Evolutionary conservation across 2,329 filamentous ascomycete genomes (phyloP), one percentile per base, ranked within the genome.

Genomic region (Lojkania enalia): DNA sequence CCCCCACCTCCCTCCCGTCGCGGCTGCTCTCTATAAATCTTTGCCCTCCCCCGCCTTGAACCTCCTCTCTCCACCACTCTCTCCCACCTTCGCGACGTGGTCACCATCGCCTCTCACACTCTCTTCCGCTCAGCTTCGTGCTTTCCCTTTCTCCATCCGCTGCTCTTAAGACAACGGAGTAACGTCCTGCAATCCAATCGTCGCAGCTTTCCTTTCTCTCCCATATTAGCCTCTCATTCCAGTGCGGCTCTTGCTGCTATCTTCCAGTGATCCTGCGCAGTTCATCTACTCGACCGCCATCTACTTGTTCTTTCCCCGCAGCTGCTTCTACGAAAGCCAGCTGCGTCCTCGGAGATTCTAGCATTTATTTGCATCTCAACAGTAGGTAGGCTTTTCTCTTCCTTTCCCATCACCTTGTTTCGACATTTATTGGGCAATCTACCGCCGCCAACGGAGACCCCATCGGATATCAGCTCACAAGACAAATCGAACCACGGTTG

Each of bases 391-490:
- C 36, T 64, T 49, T 58, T 47, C 48, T 44, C 52, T 55, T 38
- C 52, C 55, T 44, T 41, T 50, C 49, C 50, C 53, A 46, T 38
- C 30, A 36, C 43, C 36, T 42, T 27, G 48, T 57, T 57, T 57
- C 61, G 63, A 41, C 54, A 69, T 70, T 58, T 70, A 57, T 58
- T 58, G 64, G 64, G 58, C 61, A 55, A 69, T 68, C 50, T 70
- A 68, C 44, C 57, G 51, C 53, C 63, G 54, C 58, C 58, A 60
- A 58, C 54, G 43, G 44, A 59, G 49, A 52, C 43, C 48, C 46
- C 47, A 41, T 38, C 47, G 20, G 36, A 32, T 38, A 13, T 49
- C 49, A 58, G 51, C 53, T 43, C 30, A 11, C 30, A 7, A 11
- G 9, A 33, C 30, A 15, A 16, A 7, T 27, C 9, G 9, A 27